Base-by-base conservation (phyloP, 2,329 filamentous ascomycete species). In the Metarhizium brunneum region DNA sequence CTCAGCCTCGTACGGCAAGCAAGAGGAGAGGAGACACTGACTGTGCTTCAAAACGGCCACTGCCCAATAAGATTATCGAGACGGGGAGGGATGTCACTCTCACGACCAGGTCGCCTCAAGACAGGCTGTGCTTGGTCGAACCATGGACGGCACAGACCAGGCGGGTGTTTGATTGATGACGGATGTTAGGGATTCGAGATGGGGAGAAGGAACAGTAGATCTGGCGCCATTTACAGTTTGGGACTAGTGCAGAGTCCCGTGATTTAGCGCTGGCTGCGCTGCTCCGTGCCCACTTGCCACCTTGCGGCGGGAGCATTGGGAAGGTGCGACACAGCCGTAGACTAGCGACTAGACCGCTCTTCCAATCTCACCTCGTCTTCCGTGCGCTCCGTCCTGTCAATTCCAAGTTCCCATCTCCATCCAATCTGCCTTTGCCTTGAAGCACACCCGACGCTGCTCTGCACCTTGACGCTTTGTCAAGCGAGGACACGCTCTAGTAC, bases 161-260 rank as follows among this genome's bases (percentile, higher is more conserved):
- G 50, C 47, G 42, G 40, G 20, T 13, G 49, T 48, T 47, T 52
- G 32, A 52, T 47, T 47, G 48, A 55, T 50, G 54, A 25, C 25
- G 38, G 50, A 52, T 49, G 29, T 32, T 8, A 52, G 40, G 54
- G 40, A 47, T 40, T 11, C 38, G 14, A 4, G 32, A 7, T 35
- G 32, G 32, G 25, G 25, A 25, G 25, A 7, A 35, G 32, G 10
- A 35, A 11, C 20, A 54, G 35, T 16, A 36, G 53, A 55, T 51
- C 53, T 55, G 49, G 49, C 30, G 49, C 30, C 30, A 20, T 30
- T 3, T 7, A 29, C 30, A 14, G 14, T 38, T n/a, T 4, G 1
- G 54, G 54, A 48, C 49, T 52, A 55, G 49, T 32, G 30, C 42
- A 16, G 2, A 52, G 54, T 55, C 54, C 48, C 54, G 48, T 55